A percentile compares a stretch with the other conserved stretches of the same genome.
Conservation (phyloP, 495 filamentous ascomycete species). For the Penicillium atrosanguineum region DNA sequence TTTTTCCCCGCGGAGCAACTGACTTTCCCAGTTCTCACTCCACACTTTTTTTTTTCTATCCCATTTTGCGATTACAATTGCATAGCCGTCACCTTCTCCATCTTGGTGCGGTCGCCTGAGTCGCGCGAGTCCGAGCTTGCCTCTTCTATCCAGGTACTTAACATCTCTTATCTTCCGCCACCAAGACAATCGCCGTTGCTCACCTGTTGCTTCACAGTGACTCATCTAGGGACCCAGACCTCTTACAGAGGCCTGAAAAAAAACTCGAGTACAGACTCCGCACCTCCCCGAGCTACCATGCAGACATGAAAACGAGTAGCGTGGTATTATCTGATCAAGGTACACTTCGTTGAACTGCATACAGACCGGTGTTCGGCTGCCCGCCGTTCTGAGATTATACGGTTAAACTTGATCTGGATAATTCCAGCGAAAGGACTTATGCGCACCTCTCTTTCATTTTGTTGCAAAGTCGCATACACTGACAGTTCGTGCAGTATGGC, state of each 20-base stretch:
- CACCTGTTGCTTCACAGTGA: conserved; percentile 22
- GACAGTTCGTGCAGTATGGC: conserved; percentile 35
- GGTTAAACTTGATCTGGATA: conserved; percentile 63
- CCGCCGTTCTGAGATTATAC: conserved; percentile 56
- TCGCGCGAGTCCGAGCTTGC: not conserved
- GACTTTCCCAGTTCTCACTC: conserved; percentile 3
- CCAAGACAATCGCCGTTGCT: conserved; percentile 1
- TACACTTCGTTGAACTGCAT: conserved; percentile 44
- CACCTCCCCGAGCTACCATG: conserved; percentile 34
- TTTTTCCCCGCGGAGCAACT: conserved; percentile 21
- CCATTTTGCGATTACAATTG: not conserved
- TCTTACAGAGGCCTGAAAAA: not conserved
- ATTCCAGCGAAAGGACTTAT: conserved; percentile 63
- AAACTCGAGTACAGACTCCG: conserved; percentile 32
- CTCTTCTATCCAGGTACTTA: conserved; percentile 1
- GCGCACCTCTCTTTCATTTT: conserved; percentile 29
- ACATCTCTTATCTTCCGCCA: not conserved
- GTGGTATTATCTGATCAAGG: conserved; percentile 50
- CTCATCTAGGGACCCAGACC: conserved; percentile 11
- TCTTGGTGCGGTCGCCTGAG: not conserved
- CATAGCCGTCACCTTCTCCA: not conserved
- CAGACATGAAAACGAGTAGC: conserved; percentile 47
- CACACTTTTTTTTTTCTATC: conserved; percentile 4
- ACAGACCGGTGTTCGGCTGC: conserved; percentile 50
- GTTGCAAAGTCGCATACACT: conserved; percentile 12